These are phyloP conservation scores for Epipyxis sp. DNA, from an alignment of 108 stramenopile species.

Conservation along the genomic window DNA sequence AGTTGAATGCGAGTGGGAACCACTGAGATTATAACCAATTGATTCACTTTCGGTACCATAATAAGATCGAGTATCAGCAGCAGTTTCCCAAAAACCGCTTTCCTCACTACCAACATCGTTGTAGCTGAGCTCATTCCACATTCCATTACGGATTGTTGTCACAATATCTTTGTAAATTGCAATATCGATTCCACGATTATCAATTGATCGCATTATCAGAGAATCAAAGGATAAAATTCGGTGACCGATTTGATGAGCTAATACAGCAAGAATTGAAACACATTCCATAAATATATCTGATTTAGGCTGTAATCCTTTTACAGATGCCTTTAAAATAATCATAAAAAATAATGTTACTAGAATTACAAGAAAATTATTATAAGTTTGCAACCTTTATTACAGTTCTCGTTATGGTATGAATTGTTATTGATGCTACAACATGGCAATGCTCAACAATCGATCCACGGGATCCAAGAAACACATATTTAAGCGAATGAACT, in stretches of 20 bases:
- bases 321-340: no score
- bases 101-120: not conserved
- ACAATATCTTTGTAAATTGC: not conserved
- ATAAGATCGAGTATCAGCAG: not conserved
- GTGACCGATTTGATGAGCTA: constrained; percentile 26
- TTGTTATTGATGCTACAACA: no score
- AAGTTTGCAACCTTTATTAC: no score
- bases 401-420: no score
- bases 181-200: not conserved
- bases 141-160: not conserved
- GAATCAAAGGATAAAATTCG: constrained; percentile 16
- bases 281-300: not conserved
- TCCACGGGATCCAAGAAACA: not conserved
- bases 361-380: no score
- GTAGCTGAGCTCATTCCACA: not conserved
- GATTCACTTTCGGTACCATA: not conserved
- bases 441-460: not conserved
- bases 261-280: not conserved
- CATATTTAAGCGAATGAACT: not conserved
- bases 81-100: not conserved
- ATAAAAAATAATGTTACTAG: no score
- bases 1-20: not conserved
- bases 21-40: not conserved
- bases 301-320: not conserved
- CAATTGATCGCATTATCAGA: not conserved